phyloP scores from a whole-genome alignment of 2,329 filamentous ascomycete genomes.

The Dichotomopilus funicola region DNA sequence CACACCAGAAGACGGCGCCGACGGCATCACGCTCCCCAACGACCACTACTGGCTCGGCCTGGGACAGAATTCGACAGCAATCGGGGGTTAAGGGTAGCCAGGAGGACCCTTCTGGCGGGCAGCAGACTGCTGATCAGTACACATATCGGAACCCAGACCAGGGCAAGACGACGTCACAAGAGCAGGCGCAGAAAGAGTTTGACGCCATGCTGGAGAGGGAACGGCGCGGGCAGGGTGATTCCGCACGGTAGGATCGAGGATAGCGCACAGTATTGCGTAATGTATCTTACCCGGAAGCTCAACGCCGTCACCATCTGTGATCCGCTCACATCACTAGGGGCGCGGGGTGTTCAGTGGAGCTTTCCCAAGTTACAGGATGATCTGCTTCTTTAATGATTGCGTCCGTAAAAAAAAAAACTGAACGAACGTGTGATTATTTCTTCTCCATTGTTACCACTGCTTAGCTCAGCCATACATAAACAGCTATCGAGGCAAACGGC shows the following conservation, averaged over 20 bases:
- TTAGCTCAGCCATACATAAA: too few relatives aligned
- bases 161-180: conserved; percentile 20
- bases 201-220: conserved; percentile 27
- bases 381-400: too few relatives aligned
- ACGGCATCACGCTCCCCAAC: background rate
- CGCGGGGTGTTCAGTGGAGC: too few relatives aligned
- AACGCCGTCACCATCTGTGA: background rate
- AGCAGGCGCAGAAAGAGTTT: conserved; percentile 25
- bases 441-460: too few relatives aligned
- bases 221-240: conserved; percentile 10
- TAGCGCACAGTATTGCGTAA: background rate
- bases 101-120: background rate
- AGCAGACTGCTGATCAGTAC: conserved; percentile 13
- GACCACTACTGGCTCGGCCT: conserved; percentile 13
- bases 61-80: conserved; percentile 21
- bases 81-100: conserved; percentile 10
- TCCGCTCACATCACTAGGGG: background rate
- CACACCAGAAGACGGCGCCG: background rate
- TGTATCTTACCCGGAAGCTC: too few relatives aligned
- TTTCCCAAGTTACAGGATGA: too few relatives aligned
- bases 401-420: too few relatives aligned
- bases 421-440: too few relatives aligned
- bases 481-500: too few relatives aligned
- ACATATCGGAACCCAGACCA: conserved; percentile 16
- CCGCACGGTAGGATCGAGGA: background rate